Evolutionary conservation across 2,329 filamentous ascomycete genomes (phyloP), one percentile per base, ranked within the genome.

Genomic region (Eutypella sp.): DNA sequence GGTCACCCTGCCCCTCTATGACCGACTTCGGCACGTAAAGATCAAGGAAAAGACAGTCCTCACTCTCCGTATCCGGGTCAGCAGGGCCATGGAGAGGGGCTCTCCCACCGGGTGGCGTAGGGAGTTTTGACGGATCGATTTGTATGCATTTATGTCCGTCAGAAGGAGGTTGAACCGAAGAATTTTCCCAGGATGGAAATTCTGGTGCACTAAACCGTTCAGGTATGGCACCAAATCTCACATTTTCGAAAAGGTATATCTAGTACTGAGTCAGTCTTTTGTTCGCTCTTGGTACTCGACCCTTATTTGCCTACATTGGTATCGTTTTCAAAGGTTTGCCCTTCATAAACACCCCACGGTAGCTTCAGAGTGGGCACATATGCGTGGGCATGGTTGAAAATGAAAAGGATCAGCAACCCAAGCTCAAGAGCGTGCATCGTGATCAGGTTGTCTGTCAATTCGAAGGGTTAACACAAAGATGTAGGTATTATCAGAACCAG

Each of bases 41-140:
- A 51, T 77, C 72, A 11, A 76, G 66, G 50, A 73, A 74, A 2
- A 77, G 63, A 47, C 74, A 77, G 47, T 76, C 72, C 51, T 76
- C 72, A 29, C 7, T 13, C 13, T 7, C 8, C 13, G 7, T 29
- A 8, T 29, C 25, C 25, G 7, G 7, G 25, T 29, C 25, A 8
- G 7, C 13, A 8, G 25, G 25, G 25, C 13, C 25, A 8, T 13
- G 8, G 25, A 29, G 25, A 13, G 8, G 25, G 13, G 13, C 8
- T 13, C 13, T 29, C 13, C 25, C 25, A 29, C 25, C 25, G 7
- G 25, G 25, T 7, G 25, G 25, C 7, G 7, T 7, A 8, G 25
- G 8, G 8, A 11, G 54, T 48, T 22, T 56, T 58, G 8, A 42
- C n/a, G 16, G 4, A 20, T 33, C 27, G 4, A 19, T 22, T 29